These are phyloP conservation scores for Diaporthe ampelina DNA, from an alignment of 2,329 filamentous ascomycete genomes.

Conservation along the genomic window DNA sequence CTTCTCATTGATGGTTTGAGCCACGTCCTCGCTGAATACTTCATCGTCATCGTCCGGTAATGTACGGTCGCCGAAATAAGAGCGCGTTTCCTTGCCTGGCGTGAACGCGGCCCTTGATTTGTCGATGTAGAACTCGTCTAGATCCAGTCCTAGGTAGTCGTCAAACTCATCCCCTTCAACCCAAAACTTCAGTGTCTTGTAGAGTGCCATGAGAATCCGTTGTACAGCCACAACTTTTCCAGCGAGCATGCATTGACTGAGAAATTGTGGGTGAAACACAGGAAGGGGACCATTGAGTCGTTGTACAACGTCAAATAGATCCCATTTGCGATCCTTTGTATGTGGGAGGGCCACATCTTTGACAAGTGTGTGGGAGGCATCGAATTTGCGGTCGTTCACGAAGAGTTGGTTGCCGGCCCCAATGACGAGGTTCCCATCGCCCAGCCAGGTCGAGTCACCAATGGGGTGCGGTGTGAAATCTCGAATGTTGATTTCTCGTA, in stretches of 20 bases:
- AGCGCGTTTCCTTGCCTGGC: constrained; percentile 50
- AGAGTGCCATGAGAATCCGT: constrained; percentile 78
- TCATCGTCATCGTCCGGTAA: constrained; percentile 69
- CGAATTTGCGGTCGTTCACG: constrained; percentile 82
- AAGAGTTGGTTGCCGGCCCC: constrained; percentile 94
- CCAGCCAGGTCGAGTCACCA: constrained; percentile 92
- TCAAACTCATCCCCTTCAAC: constrained; percentile 85
- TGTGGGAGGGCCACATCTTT: constrained; percentile 64
- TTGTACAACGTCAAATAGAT: constrained; percentile 86
- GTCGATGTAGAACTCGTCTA: constrained; percentile 70
- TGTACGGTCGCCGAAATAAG: constrained; percentile 55
- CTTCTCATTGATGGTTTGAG: constrained; percentile 79
- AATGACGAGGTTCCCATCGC: constrained; percentile 86
- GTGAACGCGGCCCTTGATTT: constrained; percentile 41
- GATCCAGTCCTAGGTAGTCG: constrained; percentile 77
- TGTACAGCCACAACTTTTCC: constrained; percentile 83
- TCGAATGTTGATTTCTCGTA: constrained; percentile 85
- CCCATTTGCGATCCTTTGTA: constrained; percentile 66
- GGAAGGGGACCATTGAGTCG: constrained; percentile 89
- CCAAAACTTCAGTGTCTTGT: constrained; percentile 85
- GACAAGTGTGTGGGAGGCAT: constrained; percentile 72
- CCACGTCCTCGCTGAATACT: constrained; percentile 79
- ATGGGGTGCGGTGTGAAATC: constrained; percentile 91
- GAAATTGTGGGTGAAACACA: constrained; percentile 91
- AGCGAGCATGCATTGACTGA: constrained; percentile 87